Evolutionary conservation across 768 basidiomycete species (phyloP).

Genomic region (Pilatotrama ljubarskyi): DNA sequence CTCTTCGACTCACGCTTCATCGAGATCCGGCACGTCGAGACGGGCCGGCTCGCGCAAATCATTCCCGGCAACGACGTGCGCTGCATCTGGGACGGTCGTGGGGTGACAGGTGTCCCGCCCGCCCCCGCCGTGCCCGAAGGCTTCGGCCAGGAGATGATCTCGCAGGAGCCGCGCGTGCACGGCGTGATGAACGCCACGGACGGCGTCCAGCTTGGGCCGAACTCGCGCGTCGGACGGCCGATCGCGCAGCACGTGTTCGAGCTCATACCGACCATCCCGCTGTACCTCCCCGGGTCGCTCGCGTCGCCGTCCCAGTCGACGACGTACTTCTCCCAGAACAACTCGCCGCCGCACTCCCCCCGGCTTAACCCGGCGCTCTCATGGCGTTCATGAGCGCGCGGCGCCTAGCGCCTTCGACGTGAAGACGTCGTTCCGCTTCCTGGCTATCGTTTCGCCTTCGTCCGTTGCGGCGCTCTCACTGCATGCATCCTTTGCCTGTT

Average conservation of each 20-base stretch:
- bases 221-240: slow-evolving; percentile 43
- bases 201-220: slow-evolving; percentile 34
- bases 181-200: slow-evolving; percentile 74
- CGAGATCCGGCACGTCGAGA: slow-evolving; percentile 83
- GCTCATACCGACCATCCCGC: slow-evolving; percentile 72
- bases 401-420: too few relatives aligned
- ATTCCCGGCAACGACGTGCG: slow-evolving; percentile 79
- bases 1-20: slow-evolving; percentile 90
- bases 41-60: slow-evolving; percentile 78
- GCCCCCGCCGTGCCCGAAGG: slow-evolving; percentile 46
- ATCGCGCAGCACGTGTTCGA: slow-evolving; percentile 76
- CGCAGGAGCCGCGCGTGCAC: slow-evolving; percentile 82
- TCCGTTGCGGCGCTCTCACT: too few relatives aligned
- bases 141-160: slow-evolving; percentile 48
- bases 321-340: slow-evolving; percentile 36
- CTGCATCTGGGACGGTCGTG: slow-evolving; percentile 89
- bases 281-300: slow-evolving; percentile 56
- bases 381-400: slow-evolving; percentile 27
- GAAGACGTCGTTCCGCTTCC: too few relatives aligned
- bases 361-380: slow-evolving; percentile 32
- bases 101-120: slow-evolving; percentile 32
- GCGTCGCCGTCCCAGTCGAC: slow-evolving; percentile 40
- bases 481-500: too few relatives aligned
- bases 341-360: slow-evolving; percentile 41
- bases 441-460: too few relatives aligned